Base-by-base conservation (phyloP, 2,329 filamentous ascomycete genomes). In the Talaromyces atroroseus region DNA sequence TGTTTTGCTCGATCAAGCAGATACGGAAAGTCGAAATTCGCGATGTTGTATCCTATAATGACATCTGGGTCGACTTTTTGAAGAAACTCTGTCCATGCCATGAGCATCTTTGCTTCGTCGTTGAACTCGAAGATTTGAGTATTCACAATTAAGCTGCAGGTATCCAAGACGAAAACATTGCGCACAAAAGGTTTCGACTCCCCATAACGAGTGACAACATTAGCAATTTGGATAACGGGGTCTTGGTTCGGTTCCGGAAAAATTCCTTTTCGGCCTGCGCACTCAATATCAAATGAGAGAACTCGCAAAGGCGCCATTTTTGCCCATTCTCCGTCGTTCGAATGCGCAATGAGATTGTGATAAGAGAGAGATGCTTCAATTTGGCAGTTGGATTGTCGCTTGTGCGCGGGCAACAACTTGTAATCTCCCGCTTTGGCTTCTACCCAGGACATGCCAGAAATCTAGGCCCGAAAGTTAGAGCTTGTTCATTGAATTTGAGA, bases 1-100 rank as follows among this genome's bases (percentile, higher is more conserved):
- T 95, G 86, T 62, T 82, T 89, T 10, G 92, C 94, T 47, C 94
- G 84, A 56, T 96, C 89, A 11, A 99, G 80, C 0, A 99, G 82
- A 68, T 99, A 99, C 0, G 92, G 92, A 62, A 99, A 97, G 77
- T 99, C 94, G 74, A 99, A 99, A 75, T 99, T 99, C 68, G 89
- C 79, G 75, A 95, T 99, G 72, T 99, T 99, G 85, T 99, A 99
- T 47, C 94, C 94, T 55, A 95, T 99, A 66, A 99, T 96, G 62
- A 99, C 89, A 74, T 99, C 94, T 0, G 94, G 92, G 63, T 99
- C 94, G 1, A 94, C 90, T 65, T 90, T 85, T 64, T 95, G 81
- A 16, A 99, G 73, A 62, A 99, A 99, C 58, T 95, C 82, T 66
- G 89, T 86, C 94, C 94, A 99, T 44, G 86, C 84, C 74, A 87